Percentiles rank a stretch among this genome's conserved stretches.
These are phyloP conservation scores for Melampsora americana DNA, from an alignment of 1,284 basidiomycete genomes.

Conservation along the genomic window DNA sequence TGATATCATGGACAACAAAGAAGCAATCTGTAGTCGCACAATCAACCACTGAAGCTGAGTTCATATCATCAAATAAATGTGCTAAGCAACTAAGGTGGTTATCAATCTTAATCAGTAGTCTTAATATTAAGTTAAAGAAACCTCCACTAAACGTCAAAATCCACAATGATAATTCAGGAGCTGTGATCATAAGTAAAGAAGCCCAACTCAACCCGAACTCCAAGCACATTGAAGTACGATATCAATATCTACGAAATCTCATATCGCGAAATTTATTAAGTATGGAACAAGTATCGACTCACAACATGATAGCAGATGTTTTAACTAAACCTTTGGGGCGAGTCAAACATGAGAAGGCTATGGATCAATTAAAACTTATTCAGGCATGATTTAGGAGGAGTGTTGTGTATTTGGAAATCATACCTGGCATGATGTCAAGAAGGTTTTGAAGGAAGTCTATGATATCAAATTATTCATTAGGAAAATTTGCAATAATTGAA, in stretches of 20 bases:
- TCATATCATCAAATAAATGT: not conserved
- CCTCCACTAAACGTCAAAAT: not conserved
- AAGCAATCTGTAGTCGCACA: too few species aligned
- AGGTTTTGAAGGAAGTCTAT: too few species aligned
- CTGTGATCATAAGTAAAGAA: conserved; percentile 6
- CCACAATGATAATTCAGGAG: conserved; percentile 3
- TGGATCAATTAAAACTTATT: too few species aligned
- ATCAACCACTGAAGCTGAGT: too few species aligned
- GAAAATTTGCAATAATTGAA: too few species aligned
- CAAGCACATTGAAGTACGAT: conserved; percentile 31
- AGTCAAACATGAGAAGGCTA: too few species aligned
- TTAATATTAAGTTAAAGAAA: not conserved
- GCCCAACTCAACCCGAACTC: conserved; percentile 4
- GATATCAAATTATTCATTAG: too few species aligned
- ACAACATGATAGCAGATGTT: conserved; percentile 1
- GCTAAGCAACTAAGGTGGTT: conserved; percentile 19
- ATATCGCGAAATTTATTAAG: not conserved
- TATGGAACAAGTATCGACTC: not conserved
- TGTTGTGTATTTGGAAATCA: too few species aligned
- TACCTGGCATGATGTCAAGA: too few species aligned
- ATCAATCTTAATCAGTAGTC: not conserved
- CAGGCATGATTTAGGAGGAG: too few species aligned
- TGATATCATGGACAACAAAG: too few species aligned
- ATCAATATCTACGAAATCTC: conserved; percentile 18
- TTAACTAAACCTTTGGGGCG: too few species aligned